These are phyloP conservation scores for Abrus precatorius DNA, from an alignment of 306 rosid genomes.

Conservation along the genomic window DNA sequence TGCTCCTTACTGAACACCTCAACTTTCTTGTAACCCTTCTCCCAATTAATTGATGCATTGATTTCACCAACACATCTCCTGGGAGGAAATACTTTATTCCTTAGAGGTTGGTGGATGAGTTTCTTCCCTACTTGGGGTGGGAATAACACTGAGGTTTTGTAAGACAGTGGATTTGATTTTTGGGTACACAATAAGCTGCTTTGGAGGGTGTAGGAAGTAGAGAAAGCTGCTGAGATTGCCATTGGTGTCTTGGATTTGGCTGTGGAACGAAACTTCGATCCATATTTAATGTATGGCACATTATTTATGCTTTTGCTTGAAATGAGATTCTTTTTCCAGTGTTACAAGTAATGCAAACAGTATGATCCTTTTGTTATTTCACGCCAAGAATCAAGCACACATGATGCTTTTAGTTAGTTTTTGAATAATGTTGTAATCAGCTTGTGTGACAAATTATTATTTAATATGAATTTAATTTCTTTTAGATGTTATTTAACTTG, in stretches of 20 bases:
- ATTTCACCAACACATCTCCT: slow-evolving; percentile 40
- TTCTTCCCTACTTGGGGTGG: slow-evolving; percentile 36
- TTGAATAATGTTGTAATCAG: neutral
- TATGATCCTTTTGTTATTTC: slow-evolving; percentile 16
- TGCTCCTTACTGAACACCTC: slow-evolving; percentile 74
- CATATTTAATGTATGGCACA: slow-evolving; percentile 26
- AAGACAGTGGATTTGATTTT: slow-evolving; percentile 28
- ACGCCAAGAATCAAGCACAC: slow-evolving; percentile 42
- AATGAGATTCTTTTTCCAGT: slow-evolving; percentile 25
- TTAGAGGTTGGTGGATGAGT: slow-evolving; percentile 26
- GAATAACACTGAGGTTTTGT: slow-evolving; percentile 30
- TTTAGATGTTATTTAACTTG: too few relatives aligned
- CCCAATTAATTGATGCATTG: slow-evolving; percentile 56
- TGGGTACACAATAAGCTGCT: slow-evolving; percentile 38
- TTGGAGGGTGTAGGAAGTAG: slow-evolving; percentile 44
- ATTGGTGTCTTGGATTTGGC: slow-evolving; percentile 34
- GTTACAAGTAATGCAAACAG: slow-evolving; percentile 40
- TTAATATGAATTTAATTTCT: too few relatives aligned
- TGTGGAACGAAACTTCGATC: neutral
- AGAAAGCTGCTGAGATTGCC: slow-evolving; percentile 46
- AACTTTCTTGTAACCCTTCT: slow-evolving; percentile 55
- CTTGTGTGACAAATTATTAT: too few relatives aligned
- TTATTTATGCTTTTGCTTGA: slow-evolving; percentile 32
- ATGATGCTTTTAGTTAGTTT: slow-evolving; percentile 24
- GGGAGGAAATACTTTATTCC: slow-evolving; percentile 34